phyloP scores from a whole-genome alignment of 495 filamentous ascomycete species.

The Pyrenopolyporus hunteri region DNA sequence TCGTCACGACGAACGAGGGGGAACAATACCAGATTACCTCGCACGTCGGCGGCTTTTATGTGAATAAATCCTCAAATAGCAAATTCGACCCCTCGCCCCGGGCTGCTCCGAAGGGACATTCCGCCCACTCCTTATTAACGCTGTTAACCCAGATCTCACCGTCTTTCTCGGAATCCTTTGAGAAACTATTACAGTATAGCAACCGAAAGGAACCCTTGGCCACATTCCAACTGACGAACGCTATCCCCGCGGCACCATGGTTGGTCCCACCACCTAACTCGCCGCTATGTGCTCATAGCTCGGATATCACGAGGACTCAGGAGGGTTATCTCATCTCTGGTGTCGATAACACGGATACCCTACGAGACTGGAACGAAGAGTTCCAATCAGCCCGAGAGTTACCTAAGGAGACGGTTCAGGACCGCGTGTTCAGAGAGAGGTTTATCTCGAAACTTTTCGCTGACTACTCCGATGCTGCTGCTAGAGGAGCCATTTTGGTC shows the following conservation, averaged over 20 bases:
- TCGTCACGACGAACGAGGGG: conserved; percentile 86
- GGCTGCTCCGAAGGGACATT: conserved; percentile 67
- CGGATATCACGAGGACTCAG: conserved; percentile 88
- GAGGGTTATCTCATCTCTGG: conserved; percentile 90
- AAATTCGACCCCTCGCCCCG: conserved; percentile 91
- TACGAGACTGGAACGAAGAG: conserved; percentile 99
- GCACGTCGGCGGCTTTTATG: conserved; percentile 92
- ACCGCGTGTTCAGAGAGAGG: conserved; percentile 94
- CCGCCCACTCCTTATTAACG: conserved; percentile 84
- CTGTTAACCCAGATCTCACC: conserved; percentile 80
- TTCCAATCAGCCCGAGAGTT: conserved; percentile 96
- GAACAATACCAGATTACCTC: conserved; percentile 93
- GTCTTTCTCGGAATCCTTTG: conserved; percentile 77
- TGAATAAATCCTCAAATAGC: conserved; percentile 87
- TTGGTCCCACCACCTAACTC: conserved; percentile 72
- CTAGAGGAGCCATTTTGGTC: conserved; percentile 90
- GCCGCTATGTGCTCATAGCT: conserved; percentile 68
- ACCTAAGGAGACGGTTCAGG: conserved; percentile 89
- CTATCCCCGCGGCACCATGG: conserved; percentile 92
- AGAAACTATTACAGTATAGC: conserved; percentile 77
- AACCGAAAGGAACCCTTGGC: conserved; percentile 83
- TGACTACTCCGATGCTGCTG: conserved; percentile 95
- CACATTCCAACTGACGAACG: conserved; percentile 93
- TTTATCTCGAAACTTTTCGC: conserved; percentile 95
- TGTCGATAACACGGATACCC: conserved; percentile 87